These are phyloP conservation scores for Neopestalotiopsis sp. DNA, from an alignment of 2,329 filamentous ascomycete genomes.

Conservation along the genomic window DNA sequence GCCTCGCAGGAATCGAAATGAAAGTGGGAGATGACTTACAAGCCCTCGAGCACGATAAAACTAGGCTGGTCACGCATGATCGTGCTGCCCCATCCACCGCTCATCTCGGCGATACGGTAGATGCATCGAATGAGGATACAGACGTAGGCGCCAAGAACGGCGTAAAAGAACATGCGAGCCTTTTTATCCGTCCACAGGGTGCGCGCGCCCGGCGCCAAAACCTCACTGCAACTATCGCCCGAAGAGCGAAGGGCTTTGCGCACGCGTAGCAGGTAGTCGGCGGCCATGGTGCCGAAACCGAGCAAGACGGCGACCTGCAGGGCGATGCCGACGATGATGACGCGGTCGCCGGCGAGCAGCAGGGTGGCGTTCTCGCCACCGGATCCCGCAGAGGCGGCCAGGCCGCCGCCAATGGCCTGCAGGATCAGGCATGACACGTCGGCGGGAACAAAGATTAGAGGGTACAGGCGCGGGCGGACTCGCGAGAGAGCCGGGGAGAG, in stretches of 20 bases:
- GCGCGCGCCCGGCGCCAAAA: slow-evolving; percentile 29
- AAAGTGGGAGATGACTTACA: slow-evolving; percentile 38
- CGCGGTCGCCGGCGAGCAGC: slow-evolving; percentile 51
- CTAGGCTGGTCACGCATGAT: slow-evolving; percentile 67
- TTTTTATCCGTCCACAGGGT: slow-evolving; percentile 47
- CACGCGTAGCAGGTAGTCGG: slow-evolving; percentile 52
- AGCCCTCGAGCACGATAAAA: slow-evolving; percentile 63
- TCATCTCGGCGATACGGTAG: slow-evolving; percentile 67
- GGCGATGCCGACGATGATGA: slow-evolving; percentile 59
- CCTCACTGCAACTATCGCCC: slow-evolving; percentile 27
- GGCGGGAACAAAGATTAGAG: slow-evolving; percentile 62
- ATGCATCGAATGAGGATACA: slow-evolving; percentile 57
- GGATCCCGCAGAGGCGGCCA: slow-evolving; percentile 55
- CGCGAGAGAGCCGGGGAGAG: slow-evolving; percentile 56
- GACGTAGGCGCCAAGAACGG: slow-evolving; percentile 49
- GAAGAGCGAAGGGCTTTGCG: slow-evolving; percentile 40
- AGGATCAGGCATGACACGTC: slow-evolving; percentile 63
- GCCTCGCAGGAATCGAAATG: too few species aligned
- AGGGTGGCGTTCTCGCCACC: slow-evolving; percentile 39
- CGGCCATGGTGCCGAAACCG: slow-evolving; percentile 47
- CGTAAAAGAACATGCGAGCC: slow-evolving; percentile 50
- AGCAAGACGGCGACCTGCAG: slow-evolving; percentile 57
- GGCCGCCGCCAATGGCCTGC: slow-evolving; percentile 61
- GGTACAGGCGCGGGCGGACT: slow-evolving; percentile 56
- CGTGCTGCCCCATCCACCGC: slow-evolving; percentile 65